These are phyloP conservation scores for Paratinospora sagittata DNA, from an alignment of 164 flowering plant species.

Conservation along the genomic window DNA sequence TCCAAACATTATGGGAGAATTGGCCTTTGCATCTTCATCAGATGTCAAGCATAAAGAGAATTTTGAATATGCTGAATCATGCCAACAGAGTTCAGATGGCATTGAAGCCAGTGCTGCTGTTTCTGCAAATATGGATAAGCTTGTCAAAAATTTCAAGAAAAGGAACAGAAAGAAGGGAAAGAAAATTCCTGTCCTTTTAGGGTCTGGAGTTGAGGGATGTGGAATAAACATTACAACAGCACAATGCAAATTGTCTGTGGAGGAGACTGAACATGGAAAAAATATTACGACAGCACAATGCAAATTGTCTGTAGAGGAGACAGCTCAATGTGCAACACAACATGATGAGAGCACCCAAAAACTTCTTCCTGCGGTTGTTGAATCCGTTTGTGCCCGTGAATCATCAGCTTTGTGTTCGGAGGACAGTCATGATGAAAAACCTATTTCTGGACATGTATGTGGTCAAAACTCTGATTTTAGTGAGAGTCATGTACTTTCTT, in stretches of 20 bases:
- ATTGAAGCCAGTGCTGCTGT: background rate
- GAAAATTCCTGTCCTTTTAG: background rate
- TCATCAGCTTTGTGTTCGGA: background rate
- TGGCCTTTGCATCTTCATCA: too few species aligned
- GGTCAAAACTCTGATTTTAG: background rate
- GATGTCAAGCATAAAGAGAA: too few species aligned
- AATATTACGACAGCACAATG: background rate
- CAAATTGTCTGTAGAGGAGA: background rate
- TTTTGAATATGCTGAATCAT: too few species aligned
- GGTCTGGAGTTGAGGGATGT: background rate
- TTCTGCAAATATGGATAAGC: conserved; percentile 5
- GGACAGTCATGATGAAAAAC: too few species aligned
- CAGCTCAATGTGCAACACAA: too few species aligned
- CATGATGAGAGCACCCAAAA: background rate
- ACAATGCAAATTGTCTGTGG: too few species aligned
- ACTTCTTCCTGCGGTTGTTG: background rate
- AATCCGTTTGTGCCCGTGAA: background rate
- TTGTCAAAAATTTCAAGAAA: conserved; percentile 11
- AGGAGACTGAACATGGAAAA: too few species aligned
- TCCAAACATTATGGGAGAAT: too few species aligned
- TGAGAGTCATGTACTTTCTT: conserved; percentile 4
- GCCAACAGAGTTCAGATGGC: too few species aligned
- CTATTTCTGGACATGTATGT: background rate
- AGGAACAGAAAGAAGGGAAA: conserved; percentile 6
- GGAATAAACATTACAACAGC: background rate